Percentiles rank a stretch among this genome's conserved stretches.
These are phyloP conservation scores for Tetracladium maxilliforme DNA, from an alignment of 2,329 filamentous ascomycete species.

Conservation along the genomic window DNA sequence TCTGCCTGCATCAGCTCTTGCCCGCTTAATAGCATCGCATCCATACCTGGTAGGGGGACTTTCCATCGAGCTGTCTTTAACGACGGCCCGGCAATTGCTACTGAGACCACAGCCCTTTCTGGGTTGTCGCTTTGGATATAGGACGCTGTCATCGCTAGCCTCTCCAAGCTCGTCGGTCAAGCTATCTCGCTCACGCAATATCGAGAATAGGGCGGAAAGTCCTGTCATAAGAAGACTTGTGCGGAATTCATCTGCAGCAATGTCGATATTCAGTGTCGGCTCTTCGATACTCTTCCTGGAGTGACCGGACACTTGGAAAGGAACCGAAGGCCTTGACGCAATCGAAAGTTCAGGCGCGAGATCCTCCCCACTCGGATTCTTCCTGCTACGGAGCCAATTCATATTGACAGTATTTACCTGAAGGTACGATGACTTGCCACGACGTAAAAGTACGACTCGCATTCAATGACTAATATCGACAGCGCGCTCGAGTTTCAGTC, in stretches of 20 bases:
- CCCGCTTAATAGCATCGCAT: conserved; percentile 51
- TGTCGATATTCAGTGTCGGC: conserved; percentile 53
- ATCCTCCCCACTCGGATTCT: conserved; percentile 52
- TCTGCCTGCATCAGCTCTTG: conserved; percentile 41
- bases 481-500: too few relatives aligned
- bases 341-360: conserved; percentile 30
- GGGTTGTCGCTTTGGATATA: conserved; percentile 71
- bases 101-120: conserved; percentile 58
- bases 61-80: conserved; percentile 73
- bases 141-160: conserved; percentile 85
- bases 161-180: conserved; percentile 81
- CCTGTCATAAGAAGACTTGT: conserved; percentile 95
- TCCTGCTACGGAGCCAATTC: conserved; percentile 67
- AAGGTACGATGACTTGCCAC: too few relatives aligned
- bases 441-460: too few relatives aligned
- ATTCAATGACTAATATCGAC: too few relatives aligned
- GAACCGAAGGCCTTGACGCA: conserved; percentile 35
- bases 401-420: too few relatives aligned
- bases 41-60: conserved; percentile 51
- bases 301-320: conserved; percentile 41
- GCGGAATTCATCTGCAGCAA: conserved; percentile 73
- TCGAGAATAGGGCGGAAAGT: conserved; percentile 87
- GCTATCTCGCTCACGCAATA: conserved; percentile 90
- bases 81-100: conserved; percentile 62
- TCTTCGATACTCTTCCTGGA: conserved; percentile 36